These are phyloP conservation scores for Cymodocea nodosa DNA, from an alignment of 116 monocot species.

Conservation along the genomic window DNA sequence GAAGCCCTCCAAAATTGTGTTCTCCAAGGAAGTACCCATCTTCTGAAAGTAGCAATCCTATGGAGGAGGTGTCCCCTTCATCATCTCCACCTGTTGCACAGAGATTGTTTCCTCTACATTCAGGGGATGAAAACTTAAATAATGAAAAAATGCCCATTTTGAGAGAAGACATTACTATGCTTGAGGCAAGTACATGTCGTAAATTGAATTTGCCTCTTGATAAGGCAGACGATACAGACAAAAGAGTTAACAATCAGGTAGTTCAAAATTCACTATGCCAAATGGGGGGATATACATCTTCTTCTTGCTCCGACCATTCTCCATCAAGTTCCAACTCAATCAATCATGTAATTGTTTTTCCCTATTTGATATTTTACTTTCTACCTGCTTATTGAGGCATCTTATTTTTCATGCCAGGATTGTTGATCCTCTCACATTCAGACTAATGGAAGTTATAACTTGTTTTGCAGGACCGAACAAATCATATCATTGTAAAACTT, in stretches of 20 bases:
- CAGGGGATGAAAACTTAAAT: slow-evolving; percentile 22
- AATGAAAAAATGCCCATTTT: slow-evolving; percentile 19
- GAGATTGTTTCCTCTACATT: slow-evolving; percentile 67
- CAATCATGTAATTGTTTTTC: slow-evolving; percentile 40
- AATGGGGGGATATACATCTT: slow-evolving; percentile 36
- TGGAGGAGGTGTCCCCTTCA: slow-evolving; percentile 83
- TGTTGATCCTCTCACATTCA: neutral
- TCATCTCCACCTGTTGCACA: slow-evolving; percentile 78
- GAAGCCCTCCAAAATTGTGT: slow-evolving; percentile 47
- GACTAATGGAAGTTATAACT: neutral
- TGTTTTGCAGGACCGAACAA: slow-evolving; percentile 69
- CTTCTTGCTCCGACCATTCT: slow-evolving; percentile 82
- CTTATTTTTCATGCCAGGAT: neutral
- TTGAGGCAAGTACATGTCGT: slow-evolving; percentile 41
- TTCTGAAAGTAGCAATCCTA: slow-evolving; percentile 96
- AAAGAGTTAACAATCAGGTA: slow-evolving; percentile 21
- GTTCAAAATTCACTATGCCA: slow-evolving; percentile 23
- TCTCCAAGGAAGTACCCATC: slow-evolving; percentile 64
- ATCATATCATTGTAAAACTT: slow-evolving; percentile 81
- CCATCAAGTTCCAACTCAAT: slow-evolving; percentile 89
- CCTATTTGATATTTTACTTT: neutral
- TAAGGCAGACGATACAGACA: slow-evolving; percentile 41
- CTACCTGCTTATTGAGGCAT: neutral
- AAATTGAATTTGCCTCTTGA: slow-evolving; percentile 31
- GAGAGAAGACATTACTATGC: slow-evolving; percentile 32